These are phyloP conservation scores for Priceomyces carsonii DNA, from an alignment of 805 yeast genomes.

Conservation along the genomic window DNA sequence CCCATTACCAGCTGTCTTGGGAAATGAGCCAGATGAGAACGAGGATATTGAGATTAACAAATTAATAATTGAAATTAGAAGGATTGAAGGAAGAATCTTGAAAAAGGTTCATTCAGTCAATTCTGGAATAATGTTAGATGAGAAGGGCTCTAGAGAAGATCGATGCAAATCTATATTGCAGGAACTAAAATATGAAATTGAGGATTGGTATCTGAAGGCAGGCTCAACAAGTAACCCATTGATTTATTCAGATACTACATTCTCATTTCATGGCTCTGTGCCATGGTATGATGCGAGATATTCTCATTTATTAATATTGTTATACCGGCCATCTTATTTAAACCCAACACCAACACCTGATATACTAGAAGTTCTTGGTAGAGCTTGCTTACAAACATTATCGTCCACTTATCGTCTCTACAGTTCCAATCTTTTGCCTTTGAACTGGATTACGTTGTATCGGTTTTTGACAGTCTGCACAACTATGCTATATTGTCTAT, in stretches of 20 bases:
- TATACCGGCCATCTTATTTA: conserved; percentile 52
- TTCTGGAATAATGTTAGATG: conserved; percentile 29
- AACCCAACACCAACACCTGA: conserved; percentile 45
- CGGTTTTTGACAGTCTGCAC: conserved; percentile 51
- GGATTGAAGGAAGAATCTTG: conserved; percentile 49
- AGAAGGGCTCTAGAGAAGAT: conserved; percentile 28
- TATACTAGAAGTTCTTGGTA: conserved; percentile 43
- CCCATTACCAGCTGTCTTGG: conserved; percentile 39
- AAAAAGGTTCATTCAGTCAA: conserved; percentile 47
- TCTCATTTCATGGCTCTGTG: conserved; percentile 25
- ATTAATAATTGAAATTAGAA: conserved; percentile 43
- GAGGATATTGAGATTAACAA: conserved; percentile 41
- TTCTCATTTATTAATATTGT: conserved; percentile 45
- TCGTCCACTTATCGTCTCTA: conserved; percentile 48
- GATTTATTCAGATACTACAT: neutral
- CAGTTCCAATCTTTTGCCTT: conserved; percentile 44
- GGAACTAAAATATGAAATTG: conserved; percentile 35
- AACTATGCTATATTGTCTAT: conserved; percentile 46
- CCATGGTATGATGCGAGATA: conserved; percentile 44
- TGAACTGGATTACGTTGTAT: conserved; percentile 52
- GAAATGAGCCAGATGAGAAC: conserved; percentile 38
- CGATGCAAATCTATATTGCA: conserved; percentile 22
- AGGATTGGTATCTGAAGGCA: conserved; percentile 30
- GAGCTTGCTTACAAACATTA: conserved; percentile 45
- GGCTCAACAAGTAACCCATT: neutral